Evolutionary conservation across 805 yeast species (phyloP), one percentile per base, ranked within the genome.

Genomic region (Yamadazyma akitaensis): DNA sequence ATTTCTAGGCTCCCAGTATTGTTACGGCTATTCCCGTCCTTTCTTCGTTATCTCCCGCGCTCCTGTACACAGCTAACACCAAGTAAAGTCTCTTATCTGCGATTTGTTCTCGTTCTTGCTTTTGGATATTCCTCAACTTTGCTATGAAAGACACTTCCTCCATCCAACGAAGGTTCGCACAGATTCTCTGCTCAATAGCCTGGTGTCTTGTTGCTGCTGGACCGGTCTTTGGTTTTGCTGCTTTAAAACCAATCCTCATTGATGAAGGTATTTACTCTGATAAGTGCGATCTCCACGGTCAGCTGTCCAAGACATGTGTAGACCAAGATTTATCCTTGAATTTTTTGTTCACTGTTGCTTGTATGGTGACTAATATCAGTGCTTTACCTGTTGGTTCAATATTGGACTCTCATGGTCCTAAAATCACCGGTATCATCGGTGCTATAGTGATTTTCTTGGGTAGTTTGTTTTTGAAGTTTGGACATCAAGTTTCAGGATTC

Each of bases 151-250:
- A n/a, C 3, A 13, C 38, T 13, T 50, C 53, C 30, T 46, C 52
- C 12, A 17, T 47, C 2, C 49, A 43, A 30, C 60, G 51, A 30
- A 64, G 81, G 51, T 43, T 73, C 9, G 47, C 73, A 2, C 96
- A 89, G 61, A 76, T 87, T 10, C 40, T 60, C 1, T 87, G 96
- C 65, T 91, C 97, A 25, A 78, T 88, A 14, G 46, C 74, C 0
- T 91, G 96, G 96, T 92, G 97, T 67, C 68, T 91, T 12, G 72
- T 88, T 33, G 89, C 96, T 0, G 97, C 96, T 0, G 98, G 97
- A 5, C 89, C 95, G 1, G 83, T 91, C 12, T 91, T 91, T 73
- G 98, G 98, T 3, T 91, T 91, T 70, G 97, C 97, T 19, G 97
- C 98, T 2, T 70, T 91, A 45, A 92, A 92, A 60, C 95, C 96